Percentiles rank a stretch among this genome's conserved stretches.
Conservation (phyloP, 345 rosid species). For the Odontarrhena argentea region DNA sequence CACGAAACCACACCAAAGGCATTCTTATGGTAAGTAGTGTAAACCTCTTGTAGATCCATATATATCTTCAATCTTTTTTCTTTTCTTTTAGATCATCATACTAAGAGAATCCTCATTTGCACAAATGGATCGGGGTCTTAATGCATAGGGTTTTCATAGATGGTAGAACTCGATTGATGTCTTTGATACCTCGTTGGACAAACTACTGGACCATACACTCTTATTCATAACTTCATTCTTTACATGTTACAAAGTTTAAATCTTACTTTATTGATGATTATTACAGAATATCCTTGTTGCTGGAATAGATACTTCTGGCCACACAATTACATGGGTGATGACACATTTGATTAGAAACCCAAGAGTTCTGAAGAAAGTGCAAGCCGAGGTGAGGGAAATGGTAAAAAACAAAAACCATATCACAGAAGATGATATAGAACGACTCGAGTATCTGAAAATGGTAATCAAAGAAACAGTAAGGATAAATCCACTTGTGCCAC, state of each 20-base stretch:
- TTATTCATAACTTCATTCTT: too few species aligned
- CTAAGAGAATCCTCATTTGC: too few species aligned
- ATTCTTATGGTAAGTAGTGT: constrained; percentile 43
- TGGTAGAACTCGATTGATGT: too few species aligned
- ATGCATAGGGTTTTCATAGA: too few species aligned
- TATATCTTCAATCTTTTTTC: too few species aligned
- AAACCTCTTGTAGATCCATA: too few species aligned
- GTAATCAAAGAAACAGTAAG: constrained; percentile 32
- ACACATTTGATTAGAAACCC: constrained; percentile 30
- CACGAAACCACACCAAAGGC: constrained; percentile 50
- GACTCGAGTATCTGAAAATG: constrained; percentile 25
- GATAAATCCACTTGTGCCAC: constrained; percentile 20
- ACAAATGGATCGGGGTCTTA: too few species aligned
- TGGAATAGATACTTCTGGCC: constrained; percentile 35
- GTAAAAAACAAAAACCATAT: constrained; percentile 24
- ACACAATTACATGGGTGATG: constrained; percentile 30
- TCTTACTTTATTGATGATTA: too few species aligned
- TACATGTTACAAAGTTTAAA: too few species aligned
- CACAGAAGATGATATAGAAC: constrained; percentile 30
- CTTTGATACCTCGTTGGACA: too few species aligned
- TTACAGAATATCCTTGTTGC: constrained; percentile 25
- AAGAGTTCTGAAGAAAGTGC: constrained; percentile 30
- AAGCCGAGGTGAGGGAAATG: constrained; percentile 25
- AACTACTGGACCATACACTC: too few species aligned
- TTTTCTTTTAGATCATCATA: too few species aligned